phyloP scores from a whole-genome alignment of 352 stramenopile genomes.

The Elongisporangium senticosum region DNA sequence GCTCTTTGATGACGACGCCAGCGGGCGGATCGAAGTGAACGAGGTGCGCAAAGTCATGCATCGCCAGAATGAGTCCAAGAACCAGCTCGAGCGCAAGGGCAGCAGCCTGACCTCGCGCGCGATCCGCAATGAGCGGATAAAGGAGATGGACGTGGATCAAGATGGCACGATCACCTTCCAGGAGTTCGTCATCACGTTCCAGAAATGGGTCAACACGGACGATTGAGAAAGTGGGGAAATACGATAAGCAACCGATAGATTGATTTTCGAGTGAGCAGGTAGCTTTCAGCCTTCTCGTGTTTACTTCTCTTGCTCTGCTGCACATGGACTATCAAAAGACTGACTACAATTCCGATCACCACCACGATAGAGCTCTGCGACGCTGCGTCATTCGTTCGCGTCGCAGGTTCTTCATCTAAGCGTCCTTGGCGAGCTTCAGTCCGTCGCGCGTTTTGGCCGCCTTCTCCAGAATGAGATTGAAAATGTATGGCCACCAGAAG shows the following conservation, averaged over 20 bases:
- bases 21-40: conserved; percentile 73
- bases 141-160: conserved; percentile 84
- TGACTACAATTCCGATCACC: conserved; percentile 3
- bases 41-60: conserved; percentile 67
- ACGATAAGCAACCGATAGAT: conserved; percentile 3
- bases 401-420: conserved; percentile 20
- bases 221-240: too few species aligned
- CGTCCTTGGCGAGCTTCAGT: conserved; percentile 28
- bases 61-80: conserved; percentile 33
- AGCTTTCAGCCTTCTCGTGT: too few species aligned
- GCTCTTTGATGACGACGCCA: conserved; percentile 80
- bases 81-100: conserved; percentile 40
- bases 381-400: conserved; percentile 4
- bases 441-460: conserved; percentile 50
- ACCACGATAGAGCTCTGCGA: not conserved
- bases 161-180: conserved; percentile 88
- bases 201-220: conserved; percentile 78
- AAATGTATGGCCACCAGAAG: conserved; percentile 84
- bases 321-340: not conserved
- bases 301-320: not conserved
- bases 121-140: conserved; percentile 73
- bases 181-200: conserved; percentile 86
- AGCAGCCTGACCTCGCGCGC: conserved; percentile 55
- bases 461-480: conserved; percentile 67
- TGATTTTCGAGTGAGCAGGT: not conserved